Base-by-base conservation (phyloP, 2,329 filamentous ascomycete species). In the Alternaria ethzedia region DNA sequence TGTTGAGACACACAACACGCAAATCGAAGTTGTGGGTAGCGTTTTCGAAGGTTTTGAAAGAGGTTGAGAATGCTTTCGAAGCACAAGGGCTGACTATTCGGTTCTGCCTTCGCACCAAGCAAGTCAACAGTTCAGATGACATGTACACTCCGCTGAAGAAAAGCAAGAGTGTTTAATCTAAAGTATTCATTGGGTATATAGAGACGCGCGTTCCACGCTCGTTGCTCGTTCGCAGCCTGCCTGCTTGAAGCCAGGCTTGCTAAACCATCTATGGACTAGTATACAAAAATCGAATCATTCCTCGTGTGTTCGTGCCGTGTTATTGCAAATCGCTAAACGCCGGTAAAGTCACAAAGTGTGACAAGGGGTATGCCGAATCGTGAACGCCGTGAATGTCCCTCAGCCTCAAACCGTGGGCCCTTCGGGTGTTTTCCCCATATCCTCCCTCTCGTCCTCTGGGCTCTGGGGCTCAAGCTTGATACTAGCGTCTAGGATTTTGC, bases 381-480 rank as follows among this genome's bases (percentile, higher is more conserved):
- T 56, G 30, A 50, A 56, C 9, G 21, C 59, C 26, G 44, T 61
- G 15, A 28, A 17, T 11, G 11, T 44, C 12, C 26, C 41, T 9
- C 26, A 21, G n/a, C 23, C n/a, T 59, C 30, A 62, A 23, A 59
- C 49, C 30, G 55, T 44, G 26, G 59, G 59, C 17, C 54, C 66
- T 15, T 73, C 70, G 23, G 70, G 65, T 28, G 68, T 73, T 26
- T 65, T 56, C 5, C 46, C 64, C 4, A 67, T 30, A 20, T 58
- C 64, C 36, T 67, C 62, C 32, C 66, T 68, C 17, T 56, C 59
- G 5, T 54, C 54, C 46, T 68, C 62, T 2, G 63, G 56, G 26
- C 66, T 70, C 20, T 52, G 59, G 26, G 23, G 50, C 15, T 26
- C 57, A 25, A 46, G 54, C 43, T 64, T 58, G 6, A 54, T 45